phyloP scores from a whole-genome alignment of 768 basidiomycete genomes.

The Leucocoprinus leucothites region DNA sequence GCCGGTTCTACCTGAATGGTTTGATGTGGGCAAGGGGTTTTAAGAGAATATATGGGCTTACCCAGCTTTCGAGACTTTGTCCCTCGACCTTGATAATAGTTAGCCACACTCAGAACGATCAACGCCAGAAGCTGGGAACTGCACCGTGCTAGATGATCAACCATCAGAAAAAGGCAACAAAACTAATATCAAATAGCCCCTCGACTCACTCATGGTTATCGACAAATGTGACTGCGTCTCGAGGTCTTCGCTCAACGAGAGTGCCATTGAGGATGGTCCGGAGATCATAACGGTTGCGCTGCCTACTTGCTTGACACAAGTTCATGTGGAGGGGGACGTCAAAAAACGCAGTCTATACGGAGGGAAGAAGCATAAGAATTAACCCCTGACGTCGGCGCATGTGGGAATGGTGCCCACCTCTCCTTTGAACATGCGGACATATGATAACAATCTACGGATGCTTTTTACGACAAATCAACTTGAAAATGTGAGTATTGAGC shows the following conservation, averaged over 20 bases:
- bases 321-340: conserved; percentile 89
- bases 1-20: conserved; percentile 52
- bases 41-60: conserved; percentile 27
- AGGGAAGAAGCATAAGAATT: neutral
- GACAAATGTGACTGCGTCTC: conserved; percentile 86
- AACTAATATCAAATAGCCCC: neutral
- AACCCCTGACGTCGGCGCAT: neutral
- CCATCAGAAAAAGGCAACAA: conserved; percentile 8
- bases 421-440: conserved; percentile 61
- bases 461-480: conserved; percentile 35
- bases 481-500: conserved; percentile 2
- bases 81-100: conserved; percentile 44
- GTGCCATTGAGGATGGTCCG: conserved; percentile 69
- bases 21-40: neutral
- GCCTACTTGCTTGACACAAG: conserved; percentile 73
- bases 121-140: conserved; percentile 9
- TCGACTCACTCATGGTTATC: conserved; percentile 82
- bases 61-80: conserved; percentile 83
- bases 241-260: conserved; percentile 63
- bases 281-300: conserved; percentile 68
- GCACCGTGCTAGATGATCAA: conserved; percentile 54
- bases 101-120: neutral
- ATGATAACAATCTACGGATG: conserved; percentile 41
- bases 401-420: conserved; percentile 39
- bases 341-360: conserved; percentile 79